These are phyloP conservation scores for Colletotrichum sp. DNA, from an alignment of 2,329 filamentous ascomycete species.

Conservation along the genomic window DNA sequence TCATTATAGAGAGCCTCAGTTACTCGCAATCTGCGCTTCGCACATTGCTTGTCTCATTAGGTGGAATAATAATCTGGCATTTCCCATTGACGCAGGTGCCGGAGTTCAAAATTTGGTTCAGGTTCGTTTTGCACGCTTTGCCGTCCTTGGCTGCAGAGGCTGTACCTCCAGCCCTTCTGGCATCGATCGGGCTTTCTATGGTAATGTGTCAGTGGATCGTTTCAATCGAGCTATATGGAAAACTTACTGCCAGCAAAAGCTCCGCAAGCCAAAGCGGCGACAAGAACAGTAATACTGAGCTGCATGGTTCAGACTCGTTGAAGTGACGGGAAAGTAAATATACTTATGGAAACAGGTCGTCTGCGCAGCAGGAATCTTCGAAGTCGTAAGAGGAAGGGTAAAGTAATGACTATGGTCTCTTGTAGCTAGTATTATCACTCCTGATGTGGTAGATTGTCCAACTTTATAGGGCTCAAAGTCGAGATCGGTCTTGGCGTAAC, in stretches of 20 bases:
- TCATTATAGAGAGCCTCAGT: background rate
- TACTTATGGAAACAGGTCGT: background rate
- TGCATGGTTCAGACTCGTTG: background rate
- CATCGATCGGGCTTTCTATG: background rate
- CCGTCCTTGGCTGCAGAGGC: background rate
- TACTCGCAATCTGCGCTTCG: background rate
- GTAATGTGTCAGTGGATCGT: background rate
- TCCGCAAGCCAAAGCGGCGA: background rate
- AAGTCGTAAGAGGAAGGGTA: fast-evolving
- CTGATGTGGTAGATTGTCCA: background rate
- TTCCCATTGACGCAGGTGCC: background rate
- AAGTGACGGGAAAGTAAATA: background rate
- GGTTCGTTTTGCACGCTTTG: background rate
- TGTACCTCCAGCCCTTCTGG: background rate
- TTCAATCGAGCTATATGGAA: fast-evolving
- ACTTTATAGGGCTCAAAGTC: background rate
- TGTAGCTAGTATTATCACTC: fast-evolving
- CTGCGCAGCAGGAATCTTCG: background rate
- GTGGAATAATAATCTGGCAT: background rate
- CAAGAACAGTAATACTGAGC: background rate
- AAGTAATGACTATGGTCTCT: background rate
- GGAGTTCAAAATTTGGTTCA: background rate
- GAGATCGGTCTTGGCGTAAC: background rate
- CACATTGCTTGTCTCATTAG: background rate
- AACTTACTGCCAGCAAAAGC: background rate